A percentile compares a stretch with the other conserved stretches of the same genome.
phyloP scores from a whole-genome alignment of 2,329 filamentous ascomycete genomes.

The Apiospora sp. region DNA sequence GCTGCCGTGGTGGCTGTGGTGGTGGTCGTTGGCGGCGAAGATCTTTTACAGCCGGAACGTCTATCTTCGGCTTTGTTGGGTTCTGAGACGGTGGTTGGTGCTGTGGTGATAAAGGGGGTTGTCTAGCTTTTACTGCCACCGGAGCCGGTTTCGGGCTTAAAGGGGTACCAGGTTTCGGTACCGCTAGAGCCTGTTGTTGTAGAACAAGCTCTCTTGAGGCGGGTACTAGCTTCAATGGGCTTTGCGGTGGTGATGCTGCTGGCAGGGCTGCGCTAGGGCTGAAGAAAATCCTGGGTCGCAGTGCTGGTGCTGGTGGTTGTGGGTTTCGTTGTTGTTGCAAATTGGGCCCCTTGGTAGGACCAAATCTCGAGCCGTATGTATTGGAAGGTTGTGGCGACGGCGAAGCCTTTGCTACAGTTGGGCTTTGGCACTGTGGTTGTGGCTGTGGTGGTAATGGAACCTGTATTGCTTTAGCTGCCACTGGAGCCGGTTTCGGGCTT shows the following conservation, averaged over 20 bases:
- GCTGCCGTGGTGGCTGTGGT: background rate
- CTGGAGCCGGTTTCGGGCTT: background rate
- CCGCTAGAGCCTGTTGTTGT: background rate
- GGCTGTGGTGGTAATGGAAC: background rate
- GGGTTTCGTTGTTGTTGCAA: background rate
- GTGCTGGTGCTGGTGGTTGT: background rate
- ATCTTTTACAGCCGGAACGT: no score
- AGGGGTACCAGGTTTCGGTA: background rate
- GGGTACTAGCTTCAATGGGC: background rate
- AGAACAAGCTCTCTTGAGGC: background rate
- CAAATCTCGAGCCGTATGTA: no score
- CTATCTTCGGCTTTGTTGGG: no score
- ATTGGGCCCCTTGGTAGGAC: background rate
- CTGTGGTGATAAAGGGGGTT: background rate
- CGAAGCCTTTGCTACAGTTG: background rate
- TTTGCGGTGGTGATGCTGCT: background rate
- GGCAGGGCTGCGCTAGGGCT: background rate
- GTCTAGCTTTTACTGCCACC: background rate
- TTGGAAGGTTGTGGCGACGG: background rate
- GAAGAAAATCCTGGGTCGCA: no score
- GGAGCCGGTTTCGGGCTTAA: background rate
- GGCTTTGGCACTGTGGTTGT: background rate
- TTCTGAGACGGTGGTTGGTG: background rate
- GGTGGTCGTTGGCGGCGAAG: background rate
- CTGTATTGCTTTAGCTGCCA: background rate